Conservation (phyloP, 2,329 filamentous ascomycete species). For the Arthrobotrys sphaeroides region DNA sequence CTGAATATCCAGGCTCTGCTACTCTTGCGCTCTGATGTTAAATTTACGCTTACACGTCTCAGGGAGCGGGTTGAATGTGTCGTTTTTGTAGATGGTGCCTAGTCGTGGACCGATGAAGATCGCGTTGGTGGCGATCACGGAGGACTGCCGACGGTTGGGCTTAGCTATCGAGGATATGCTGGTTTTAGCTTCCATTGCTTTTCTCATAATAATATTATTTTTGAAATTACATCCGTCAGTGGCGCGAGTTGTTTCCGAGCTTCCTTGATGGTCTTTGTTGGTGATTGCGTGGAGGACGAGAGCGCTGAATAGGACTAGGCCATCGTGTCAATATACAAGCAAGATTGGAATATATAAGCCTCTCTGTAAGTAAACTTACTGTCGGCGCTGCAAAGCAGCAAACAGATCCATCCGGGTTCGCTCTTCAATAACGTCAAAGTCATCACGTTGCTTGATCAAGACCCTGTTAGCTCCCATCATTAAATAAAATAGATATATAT, state of each 20-base stretch:
- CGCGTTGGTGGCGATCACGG: not conserved
- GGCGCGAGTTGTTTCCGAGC: not conserved
- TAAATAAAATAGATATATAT: not conserved
- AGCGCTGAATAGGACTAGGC: constrained; percentile 37
- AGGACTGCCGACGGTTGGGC: not conserved
- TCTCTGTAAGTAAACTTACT: constrained; percentile 12
- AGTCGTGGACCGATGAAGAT: not conserved
- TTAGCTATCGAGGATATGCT: constrained; percentile 5
- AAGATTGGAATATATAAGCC: not conserved
- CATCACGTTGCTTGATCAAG: constrained; percentile 23
- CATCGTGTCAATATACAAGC: not conserved
- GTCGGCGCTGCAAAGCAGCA: constrained; percentile 34
- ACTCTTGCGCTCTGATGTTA: not conserved
- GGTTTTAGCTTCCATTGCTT: not conserved
- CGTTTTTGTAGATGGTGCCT: not conserved
- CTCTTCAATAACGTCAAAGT: constrained; percentile 11
- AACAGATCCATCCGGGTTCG: constrained; percentile 38
- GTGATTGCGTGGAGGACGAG: constrained; percentile 34
- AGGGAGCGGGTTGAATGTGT: not conserved
- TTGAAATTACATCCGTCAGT: not conserved
- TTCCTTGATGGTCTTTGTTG: constrained; percentile 30
- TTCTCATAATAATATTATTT: not conserved
- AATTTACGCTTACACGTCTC: not conserved
- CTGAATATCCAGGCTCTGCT: not conserved
- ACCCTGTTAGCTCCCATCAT: not conserved